These are phyloP conservation scores for Herpetomonas muscarum DNA, from an alignment of 208 protist genomes.

Conservation along the genomic window DNA sequence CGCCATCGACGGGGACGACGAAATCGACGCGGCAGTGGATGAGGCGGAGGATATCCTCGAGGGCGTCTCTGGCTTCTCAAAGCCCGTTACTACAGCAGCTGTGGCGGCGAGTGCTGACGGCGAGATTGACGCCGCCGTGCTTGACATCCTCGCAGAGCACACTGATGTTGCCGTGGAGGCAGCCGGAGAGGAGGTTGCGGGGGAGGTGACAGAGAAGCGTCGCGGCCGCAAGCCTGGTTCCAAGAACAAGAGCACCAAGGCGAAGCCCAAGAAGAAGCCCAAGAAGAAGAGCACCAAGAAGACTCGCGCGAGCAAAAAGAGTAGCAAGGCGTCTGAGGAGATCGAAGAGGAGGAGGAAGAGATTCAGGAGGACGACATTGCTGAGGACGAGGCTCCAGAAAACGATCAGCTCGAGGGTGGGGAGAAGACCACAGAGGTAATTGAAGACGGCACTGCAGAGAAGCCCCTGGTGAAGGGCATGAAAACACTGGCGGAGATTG, in stretches of 20 bases:
- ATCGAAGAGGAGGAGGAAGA: neutral
- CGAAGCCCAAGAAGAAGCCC: neutral
- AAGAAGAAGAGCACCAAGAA: slow-evolving; percentile 9
- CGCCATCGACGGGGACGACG: neutral
- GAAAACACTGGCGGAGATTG: slow-evolving; percentile 12
- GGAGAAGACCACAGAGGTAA: neutral
- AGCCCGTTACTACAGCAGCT: neutral
- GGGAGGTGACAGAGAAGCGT: neutral
- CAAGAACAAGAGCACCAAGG: neutral
- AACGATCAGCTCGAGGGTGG: too few relatives aligned
- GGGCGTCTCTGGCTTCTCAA: too few relatives aligned
- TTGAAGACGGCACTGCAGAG: neutral
- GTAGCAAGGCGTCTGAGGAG: neutral
- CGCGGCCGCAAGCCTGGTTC: neutral
- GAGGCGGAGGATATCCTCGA: neutral
- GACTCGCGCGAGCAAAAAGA: neutral
- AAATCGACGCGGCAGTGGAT: neutral
- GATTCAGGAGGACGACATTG: neutral
- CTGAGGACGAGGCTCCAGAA: neutral
- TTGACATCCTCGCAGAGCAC: neutral
- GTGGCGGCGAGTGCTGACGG: neutral
- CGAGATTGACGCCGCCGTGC: neutral
- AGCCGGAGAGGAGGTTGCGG: neutral
- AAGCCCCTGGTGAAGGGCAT: neutral
- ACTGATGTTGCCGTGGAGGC: neutral